Evolutionary conservation across 2,329 filamentous ascomycete species (phyloP).

Genomic region (Fusarium floridanum): DNA sequence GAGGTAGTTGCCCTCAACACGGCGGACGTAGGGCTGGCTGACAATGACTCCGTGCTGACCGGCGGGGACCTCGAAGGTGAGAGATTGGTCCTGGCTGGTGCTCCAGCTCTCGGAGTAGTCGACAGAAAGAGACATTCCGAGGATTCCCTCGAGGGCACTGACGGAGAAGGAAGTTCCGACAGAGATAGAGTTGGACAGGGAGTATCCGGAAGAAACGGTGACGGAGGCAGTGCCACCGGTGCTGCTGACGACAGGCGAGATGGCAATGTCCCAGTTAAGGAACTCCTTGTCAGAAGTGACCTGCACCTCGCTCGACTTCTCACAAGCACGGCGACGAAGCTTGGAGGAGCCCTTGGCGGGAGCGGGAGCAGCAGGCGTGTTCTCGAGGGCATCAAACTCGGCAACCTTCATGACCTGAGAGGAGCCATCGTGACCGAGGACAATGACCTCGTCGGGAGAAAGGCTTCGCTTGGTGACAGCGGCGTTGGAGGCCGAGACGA

Average conservation of each 20-base stretch:
- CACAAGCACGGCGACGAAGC: slow-evolving; percentile 22
- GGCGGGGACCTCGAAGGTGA: slow-evolving; percentile 29
- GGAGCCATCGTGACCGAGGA: slow-evolving; percentile 35
- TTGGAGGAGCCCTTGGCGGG: not conserved
- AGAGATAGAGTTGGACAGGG: slow-evolving; percentile 30
- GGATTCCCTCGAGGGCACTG: slow-evolving; percentile 11
- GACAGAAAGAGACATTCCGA: slow-evolving; percentile 22
- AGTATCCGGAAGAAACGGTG: slow-evolving; percentile 24
- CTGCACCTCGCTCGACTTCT: slow-evolving; percentile 39
- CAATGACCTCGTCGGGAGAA: slow-evolving; percentile 33
- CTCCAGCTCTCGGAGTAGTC: slow-evolving; percentile 33
- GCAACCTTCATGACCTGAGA: slow-evolving; percentile 37
- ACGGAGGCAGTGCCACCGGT: slow-evolving; percentile 28
- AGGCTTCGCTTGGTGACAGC: slow-evolving; percentile 21
- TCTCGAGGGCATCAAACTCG: slow-evolving; percentile 34
- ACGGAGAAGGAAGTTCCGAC: slow-evolving; percentile 15
- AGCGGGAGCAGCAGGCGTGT: not conserved
- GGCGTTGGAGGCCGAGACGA: slow-evolving; percentile 32
- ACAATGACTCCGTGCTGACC: slow-evolving; percentile 38
- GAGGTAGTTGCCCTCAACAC: slow-evolving; percentile 30
- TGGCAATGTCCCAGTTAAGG: slow-evolving; percentile 41
- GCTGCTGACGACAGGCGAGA: slow-evolving; percentile 41
- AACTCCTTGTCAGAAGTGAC: slow-evolving; percentile 38
- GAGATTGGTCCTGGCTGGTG: slow-evolving; percentile 29
- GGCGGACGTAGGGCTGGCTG: slow-evolving; percentile 42